A percentile compares a stretch with the other conserved stretches of the same genome.
phyloP scores from a whole-genome alignment of 257 asterid species.

The Petunia axillaris region DNA sequence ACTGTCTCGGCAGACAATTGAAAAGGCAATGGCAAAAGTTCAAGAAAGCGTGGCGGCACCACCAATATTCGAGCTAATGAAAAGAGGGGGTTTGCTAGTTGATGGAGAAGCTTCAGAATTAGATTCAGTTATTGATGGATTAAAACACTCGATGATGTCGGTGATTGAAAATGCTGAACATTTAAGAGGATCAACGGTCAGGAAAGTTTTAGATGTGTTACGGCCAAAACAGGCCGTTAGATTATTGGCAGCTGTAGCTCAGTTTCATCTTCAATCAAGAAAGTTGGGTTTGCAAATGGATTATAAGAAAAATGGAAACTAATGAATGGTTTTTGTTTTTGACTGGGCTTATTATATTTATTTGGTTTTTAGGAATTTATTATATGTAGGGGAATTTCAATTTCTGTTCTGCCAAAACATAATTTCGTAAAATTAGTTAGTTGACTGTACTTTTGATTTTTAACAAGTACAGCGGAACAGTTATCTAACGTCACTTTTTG shows the following conservation, averaged over 20 bases:
- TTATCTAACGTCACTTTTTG: too few species aligned
- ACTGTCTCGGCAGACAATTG: conserved; percentile 17
- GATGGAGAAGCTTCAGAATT: conserved; percentile 18
- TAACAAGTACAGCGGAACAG: too few species aligned
- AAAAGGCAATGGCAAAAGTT: conserved; percentile 30
- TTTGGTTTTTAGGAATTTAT: too few species aligned
- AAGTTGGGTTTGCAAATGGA: conserved; percentile 46
- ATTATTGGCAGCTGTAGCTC: conserved; percentile 28
- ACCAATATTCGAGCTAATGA: conserved; percentile 14
- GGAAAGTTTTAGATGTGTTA: conserved; percentile 30
- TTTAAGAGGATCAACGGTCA: conserved; percentile 31
- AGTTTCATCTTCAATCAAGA: conserved; percentile 39
- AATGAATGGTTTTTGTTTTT: too few species aligned
- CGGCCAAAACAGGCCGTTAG: conserved; percentile 26
- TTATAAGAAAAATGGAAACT: not conserved
- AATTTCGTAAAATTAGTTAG: too few species aligned
- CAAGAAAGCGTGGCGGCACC: conserved; percentile 37
- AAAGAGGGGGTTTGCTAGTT: not conserved
- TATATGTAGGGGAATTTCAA: too few species aligned
- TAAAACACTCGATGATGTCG: conserved; percentile 24
- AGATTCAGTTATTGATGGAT: conserved; percentile 7
- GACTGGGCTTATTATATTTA: too few species aligned
- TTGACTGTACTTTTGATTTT: too few species aligned
- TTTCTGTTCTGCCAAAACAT: too few species aligned
- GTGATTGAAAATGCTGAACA: conserved; percentile 32